Evolutionary conservation across 495 filamentous ascomycete genomes (phyloP), one percentile per base, ranked within the genome.

Genomic region (Neurospora sublineolata): DNA sequence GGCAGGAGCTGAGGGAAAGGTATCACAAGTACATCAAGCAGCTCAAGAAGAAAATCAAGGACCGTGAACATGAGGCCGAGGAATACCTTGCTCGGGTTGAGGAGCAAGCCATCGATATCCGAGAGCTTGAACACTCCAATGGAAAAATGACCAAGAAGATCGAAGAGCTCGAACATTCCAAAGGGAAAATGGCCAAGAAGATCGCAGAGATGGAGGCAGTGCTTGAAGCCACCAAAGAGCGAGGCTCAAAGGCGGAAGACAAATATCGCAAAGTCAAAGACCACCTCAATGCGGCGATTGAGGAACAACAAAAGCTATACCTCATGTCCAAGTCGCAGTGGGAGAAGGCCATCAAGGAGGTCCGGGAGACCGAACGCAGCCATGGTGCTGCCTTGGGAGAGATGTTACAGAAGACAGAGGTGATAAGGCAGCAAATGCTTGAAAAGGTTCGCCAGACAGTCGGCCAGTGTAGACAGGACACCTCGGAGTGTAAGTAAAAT

Each of bases 301-400:
- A 76, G 7, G 82, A 84, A 60, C 82, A 83, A 37, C 83, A 83
- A 70, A 68, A 70, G 20, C 73, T 83, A 1, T 83, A 80, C 70
- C 67, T 60, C 40, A 74, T 75, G 33, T 77, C 74, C 33, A 80
- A 76, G 46, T 70, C 76, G 14, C 77, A 71, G 11, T 82, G 76
- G 37, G 69, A 77, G 3, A 72, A 78, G 11, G 68, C 76, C 0
- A 78, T 77, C 16, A 69, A 75, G 5, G 64, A 77, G 27, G 70
- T 82, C 1, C 76, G 70, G 42, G 70, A 69, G 10, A 76, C 75
- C 20, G 75, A 76, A 14, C 27, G 68, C 11, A 14, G 38, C 1
- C 76, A 76, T 36, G 75, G 72, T 27, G 27, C 70, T 7, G 42
- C 73, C 7, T 39, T 79, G 36, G 79, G 81, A 44, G 52, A 74